These are phyloP conservation scores for Aspergillus bridgeri DNA, from an alignment of 495 filamentous ascomycete species.

Conservation along the genomic window DNA sequence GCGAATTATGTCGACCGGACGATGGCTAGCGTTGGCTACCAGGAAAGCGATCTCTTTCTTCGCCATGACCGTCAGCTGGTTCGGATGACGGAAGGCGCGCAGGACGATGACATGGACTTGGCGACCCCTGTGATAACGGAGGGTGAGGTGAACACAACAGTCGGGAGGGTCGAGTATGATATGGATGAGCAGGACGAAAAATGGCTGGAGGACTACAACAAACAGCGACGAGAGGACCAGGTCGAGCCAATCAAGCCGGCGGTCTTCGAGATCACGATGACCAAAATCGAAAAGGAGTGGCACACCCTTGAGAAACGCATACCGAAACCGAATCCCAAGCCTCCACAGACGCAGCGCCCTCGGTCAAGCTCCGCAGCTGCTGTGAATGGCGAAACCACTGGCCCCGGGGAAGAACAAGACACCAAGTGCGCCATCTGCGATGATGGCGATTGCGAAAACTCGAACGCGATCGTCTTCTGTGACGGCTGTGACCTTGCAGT, in stretches of 20 bases:
- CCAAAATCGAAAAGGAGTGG: constrained; percentile 98
- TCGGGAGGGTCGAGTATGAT: constrained; percentile 92
- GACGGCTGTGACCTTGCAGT: constrained; percentile 97
- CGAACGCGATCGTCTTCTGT: constrained; percentile 99
- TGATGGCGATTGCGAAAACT: constrained; percentile 97
- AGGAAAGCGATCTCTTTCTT: constrained; percentile 84
- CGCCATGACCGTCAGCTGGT: constrained; percentile 74
- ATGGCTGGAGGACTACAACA: constrained; percentile 86
- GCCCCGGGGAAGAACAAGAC: constrained; percentile 85
- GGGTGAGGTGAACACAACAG: constrained; percentile 54
- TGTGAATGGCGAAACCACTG: constrained; percentile 83
- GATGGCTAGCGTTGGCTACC: constrained; percentile 93
- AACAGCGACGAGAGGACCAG: constrained; percentile 63
- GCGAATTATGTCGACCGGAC: constrained; percentile 79
- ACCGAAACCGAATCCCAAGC: constrained; percentile 92
- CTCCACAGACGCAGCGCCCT: constrained; percentile 85
- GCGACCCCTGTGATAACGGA: constrained; percentile 55
- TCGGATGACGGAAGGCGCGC: constrained; percentile 68
- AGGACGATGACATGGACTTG: constrained; percentile 81
- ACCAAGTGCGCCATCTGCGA: constrained; percentile 98
- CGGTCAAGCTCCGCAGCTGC: constrained; percentile 89
- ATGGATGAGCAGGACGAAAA: constrained; percentile 99
- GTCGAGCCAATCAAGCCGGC: constrained; percentile 83
- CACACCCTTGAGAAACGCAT: constrained; percentile 93
- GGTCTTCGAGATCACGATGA: constrained; percentile 95